A percentile compares a stretch with the other conserved stretches of the same genome.
phyloP scores from a whole-genome alignment of 1,284 basidiomycete genomes.

The Hemileccinum hortonii region DNA sequence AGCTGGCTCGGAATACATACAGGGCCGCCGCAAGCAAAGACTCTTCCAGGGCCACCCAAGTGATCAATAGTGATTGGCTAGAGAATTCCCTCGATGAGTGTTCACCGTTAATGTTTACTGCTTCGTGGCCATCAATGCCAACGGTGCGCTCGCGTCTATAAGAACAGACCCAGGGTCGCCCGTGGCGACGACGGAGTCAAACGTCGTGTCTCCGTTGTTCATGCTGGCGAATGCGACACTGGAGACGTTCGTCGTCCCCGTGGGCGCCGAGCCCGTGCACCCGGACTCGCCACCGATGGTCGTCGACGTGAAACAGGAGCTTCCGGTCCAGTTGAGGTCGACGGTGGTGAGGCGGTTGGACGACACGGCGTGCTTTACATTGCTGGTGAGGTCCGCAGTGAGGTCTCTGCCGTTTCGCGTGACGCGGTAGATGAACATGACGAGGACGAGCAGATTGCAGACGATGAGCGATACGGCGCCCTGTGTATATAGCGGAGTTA shows the following conservation, averaged over 20 bases:
- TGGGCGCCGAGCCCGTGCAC: neutral
- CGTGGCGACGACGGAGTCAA: slow-evolving; percentile 4
- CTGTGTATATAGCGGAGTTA: slow-evolving; percentile 7
- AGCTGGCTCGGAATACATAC: no score
- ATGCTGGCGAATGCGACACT: slow-evolving; percentile 6
- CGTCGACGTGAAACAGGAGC: slow-evolving; percentile 7
- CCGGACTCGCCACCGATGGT: neutral
- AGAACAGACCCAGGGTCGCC: neutral
- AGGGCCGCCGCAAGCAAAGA: no score
- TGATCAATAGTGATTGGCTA: no score
- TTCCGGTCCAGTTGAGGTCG: slow-evolving; percentile 17
- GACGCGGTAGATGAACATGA: slow-evolving; percentile 26
- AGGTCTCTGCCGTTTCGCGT: slow-evolving; percentile 9
- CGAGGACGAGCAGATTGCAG: slow-evolving; percentile 34
- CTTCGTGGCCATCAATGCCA: no score
- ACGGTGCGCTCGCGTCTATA: neutral
- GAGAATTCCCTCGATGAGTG: no score
- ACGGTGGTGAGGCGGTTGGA: slow-evolving; percentile 26
- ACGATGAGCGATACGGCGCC: slow-evolving; percentile 28
- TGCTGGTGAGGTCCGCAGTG: neutral
- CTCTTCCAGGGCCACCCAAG: no score
- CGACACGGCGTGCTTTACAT: neutral
- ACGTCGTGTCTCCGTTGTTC: neutral
- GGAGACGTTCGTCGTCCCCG: slow-evolving; percentile 14
- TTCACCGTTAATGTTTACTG: no score